These are phyloP conservation scores for Penicillium crustosum DNA, from an alignment of 2,329 filamentous ascomycete genomes.

Conservation along the genomic window DNA sequence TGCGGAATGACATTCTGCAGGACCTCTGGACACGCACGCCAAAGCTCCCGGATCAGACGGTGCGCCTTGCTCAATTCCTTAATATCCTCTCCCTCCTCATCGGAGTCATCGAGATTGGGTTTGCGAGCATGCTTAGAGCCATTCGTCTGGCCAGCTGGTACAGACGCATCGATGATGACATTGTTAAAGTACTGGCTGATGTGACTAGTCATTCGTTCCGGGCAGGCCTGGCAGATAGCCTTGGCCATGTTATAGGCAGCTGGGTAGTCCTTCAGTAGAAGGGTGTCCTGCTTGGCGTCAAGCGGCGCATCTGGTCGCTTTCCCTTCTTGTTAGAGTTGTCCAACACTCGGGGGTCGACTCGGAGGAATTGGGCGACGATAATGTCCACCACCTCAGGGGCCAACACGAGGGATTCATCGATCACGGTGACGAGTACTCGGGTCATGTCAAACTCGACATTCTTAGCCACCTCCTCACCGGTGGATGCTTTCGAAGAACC, in stretches of 20 bases:
- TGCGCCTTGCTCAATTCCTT: slow-evolving; percentile 89
- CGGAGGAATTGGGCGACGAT: slow-evolving; percentile 95
- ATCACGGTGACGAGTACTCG: slow-evolving; percentile 80
- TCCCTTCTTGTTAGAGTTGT: slow-evolving; percentile 57
- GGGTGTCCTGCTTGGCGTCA: slow-evolving; percentile 76
- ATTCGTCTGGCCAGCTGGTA: slow-evolving; percentile 56
- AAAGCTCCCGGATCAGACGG: slow-evolving; percentile 82
- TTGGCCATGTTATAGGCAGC: slow-evolving; percentile 96
- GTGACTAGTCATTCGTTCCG: slow-evolving; percentile 92
- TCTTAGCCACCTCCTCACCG: slow-evolving; percentile 83
- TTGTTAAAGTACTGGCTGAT: slow-evolving; percentile 97
- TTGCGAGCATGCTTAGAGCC: slow-evolving; percentile 49
- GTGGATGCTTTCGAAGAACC: slow-evolving; percentile 70
- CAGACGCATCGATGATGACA: slow-evolving; percentile 85
- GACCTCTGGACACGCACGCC: slow-evolving; percentile 85
- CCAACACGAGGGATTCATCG: slow-evolving; percentile 77
- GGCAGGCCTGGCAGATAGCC: slow-evolving; percentile 82
- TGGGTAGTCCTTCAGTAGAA: slow-evolving; percentile 83
- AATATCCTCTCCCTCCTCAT: slow-evolving; percentile 77
- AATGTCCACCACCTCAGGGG: slow-evolving; percentile 80
- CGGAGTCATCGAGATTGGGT: slow-evolving; percentile 58
- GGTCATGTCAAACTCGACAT: slow-evolving; percentile 90
- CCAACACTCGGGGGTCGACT: slow-evolving; percentile 66
- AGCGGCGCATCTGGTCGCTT: slow-evolving; percentile 53
- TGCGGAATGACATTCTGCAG: slow-evolving; percentile 92